Evolutionary conservation across 768 basidiomycete genomes (phyloP).

Genomic region (Trametes gibbosa): DNA sequence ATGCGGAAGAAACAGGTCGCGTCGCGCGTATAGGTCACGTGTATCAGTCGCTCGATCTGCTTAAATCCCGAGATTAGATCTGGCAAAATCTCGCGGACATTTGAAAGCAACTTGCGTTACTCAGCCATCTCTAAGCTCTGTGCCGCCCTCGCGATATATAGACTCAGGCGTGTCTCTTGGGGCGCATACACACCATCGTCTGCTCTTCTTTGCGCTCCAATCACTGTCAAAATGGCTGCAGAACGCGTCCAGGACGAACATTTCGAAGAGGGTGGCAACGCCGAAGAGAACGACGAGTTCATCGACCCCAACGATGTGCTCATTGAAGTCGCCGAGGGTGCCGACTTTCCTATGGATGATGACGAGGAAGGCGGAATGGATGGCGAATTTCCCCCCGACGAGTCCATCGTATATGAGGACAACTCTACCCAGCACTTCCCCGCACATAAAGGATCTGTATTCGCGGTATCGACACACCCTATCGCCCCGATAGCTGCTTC

Average conservation of each 20-base stretch:
- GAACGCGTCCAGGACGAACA: conserved; percentile 39
- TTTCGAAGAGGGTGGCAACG: conserved; percentile 42
- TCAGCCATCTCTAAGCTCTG: conserved; percentile 12
- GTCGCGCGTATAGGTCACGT: background rate
- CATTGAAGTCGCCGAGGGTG: conserved; percentile 62
- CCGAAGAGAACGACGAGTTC: conserved; percentile 57
- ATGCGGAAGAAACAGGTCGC: too few relatives aligned
- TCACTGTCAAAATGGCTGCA: conserved; percentile 24
- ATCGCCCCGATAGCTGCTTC: conserved; percentile 79
- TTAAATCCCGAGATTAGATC: conserved; percentile 6
- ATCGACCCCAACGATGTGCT: conserved; percentile 66
- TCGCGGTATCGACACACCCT: conserved; percentile 82
- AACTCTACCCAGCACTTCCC: conserved; percentile 71
- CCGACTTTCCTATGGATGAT: conserved; percentile 70
- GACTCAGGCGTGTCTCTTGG: background rate
- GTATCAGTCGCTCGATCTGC: background rate
- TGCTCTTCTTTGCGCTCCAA: background rate
- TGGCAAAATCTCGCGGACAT: conserved; percentile 1
- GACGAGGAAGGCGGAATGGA: conserved; percentile 39
- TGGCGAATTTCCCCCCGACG: conserved; percentile 27
- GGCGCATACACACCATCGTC: background rate
- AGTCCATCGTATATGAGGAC: conserved; percentile 41
- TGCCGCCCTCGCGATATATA: background rate
- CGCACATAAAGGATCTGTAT: conserved; percentile 75
- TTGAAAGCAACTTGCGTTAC: background rate